Conservation (phyloP, 495 filamentous ascomycete species). For the Podospora anserina region DNA sequence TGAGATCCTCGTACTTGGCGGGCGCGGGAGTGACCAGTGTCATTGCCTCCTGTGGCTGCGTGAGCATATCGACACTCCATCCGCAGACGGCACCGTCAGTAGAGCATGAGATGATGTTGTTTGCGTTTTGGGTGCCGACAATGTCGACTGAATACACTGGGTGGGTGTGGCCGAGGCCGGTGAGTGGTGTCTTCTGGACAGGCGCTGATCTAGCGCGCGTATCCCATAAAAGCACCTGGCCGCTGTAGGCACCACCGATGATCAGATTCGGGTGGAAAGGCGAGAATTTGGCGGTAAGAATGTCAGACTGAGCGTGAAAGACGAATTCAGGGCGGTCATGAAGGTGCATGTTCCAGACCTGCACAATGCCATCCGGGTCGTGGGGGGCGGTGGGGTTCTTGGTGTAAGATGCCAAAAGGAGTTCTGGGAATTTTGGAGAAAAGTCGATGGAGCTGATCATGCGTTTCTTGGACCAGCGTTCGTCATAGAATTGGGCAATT, state of each 20-base stretch:
- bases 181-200: constrained; percentile 92
- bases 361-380: constrained; percentile 89
- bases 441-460: constrained; percentile 93
- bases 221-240: constrained; percentile 98
- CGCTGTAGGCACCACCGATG: constrained; percentile 90
- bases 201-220: constrained; percentile 82
- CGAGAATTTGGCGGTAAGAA: constrained; percentile 92
- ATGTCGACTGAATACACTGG: constrained; percentile 94
- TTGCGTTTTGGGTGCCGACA: constrained; percentile 96
- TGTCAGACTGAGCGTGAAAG: constrained; percentile 94
- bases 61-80: constrained; percentile 96
- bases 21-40: constrained; percentile 82
- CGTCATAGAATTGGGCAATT: constrained; percentile 87
- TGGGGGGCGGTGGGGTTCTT: constrained; percentile 94
- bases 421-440: constrained; percentile 91
- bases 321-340: constrained; percentile 92
- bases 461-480: constrained; percentile 93
- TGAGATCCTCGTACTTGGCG: constrained; percentile 87
- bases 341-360: constrained; percentile 95
- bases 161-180: constrained; percentile 89
- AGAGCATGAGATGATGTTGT: constrained; percentile 93
- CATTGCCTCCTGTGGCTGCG: constrained; percentile 88
- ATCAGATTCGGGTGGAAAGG: constrained; percentile 96
- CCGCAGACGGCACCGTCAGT: constrained; percentile 96
- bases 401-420: constrained; percentile 90